Conservation (phyloP, 2,329 filamentous ascomycete species). For the Aspergillus ustus region DNA sequence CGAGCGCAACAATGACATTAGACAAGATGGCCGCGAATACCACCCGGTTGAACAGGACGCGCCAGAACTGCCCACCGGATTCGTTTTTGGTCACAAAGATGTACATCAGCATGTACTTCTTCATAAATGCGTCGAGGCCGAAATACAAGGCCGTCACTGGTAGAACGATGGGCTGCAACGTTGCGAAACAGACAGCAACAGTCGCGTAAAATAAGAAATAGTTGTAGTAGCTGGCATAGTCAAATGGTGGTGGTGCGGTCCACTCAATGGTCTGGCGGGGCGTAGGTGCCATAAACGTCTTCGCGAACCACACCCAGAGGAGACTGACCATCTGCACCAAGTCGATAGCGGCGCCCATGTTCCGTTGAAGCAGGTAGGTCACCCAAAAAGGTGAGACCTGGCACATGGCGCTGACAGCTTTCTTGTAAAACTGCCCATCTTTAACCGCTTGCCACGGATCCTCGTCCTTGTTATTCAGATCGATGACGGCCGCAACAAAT, state of each 20-base stretch:
- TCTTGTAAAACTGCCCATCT: slow-evolving; percentile 64
- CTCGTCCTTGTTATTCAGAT: slow-evolving; percentile 59
- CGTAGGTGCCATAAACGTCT: slow-evolving; percentile 84
- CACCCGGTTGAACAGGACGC: slow-evolving; percentile 88
- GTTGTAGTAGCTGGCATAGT: slow-evolving; percentile 97
- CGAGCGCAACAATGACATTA: slow-evolving; percentile 76
- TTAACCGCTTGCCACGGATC: slow-evolving; percentile 72
- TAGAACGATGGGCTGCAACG: slow-evolving; percentile 84
- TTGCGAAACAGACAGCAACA: slow-evolving; percentile 81
- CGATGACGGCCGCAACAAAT: slow-evolving; percentile 70
- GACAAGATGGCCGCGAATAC: slow-evolving; percentile 79
- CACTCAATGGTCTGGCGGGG: slow-evolving; percentile 90
- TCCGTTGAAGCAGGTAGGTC: slow-evolving; percentile 88
- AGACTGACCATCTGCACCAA: slow-evolving; percentile 86
- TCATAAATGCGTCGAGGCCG: slow-evolving; percentile 80
- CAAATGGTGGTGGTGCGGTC: slow-evolving; percentile 88
- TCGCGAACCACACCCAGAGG: slow-evolving; percentile 80
- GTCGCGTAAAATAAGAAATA: slow-evolving; percentile 96
- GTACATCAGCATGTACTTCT: slow-evolving; percentile 94
- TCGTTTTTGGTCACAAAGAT: slow-evolving; percentile 97
- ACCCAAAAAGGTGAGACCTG: slow-evolving; percentile 90
- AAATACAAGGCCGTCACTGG: slow-evolving; percentile 91
- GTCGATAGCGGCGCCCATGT: slow-evolving; percentile 91
- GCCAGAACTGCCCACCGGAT: slow-evolving; percentile 92
- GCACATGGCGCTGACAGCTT: slow-evolving; percentile 76